Evolutionary conservation across 2,329 filamentous ascomycete genomes (phyloP), one percentile per base, ranked within the genome.

Genomic region (Aspergillus tanneri): DNA sequence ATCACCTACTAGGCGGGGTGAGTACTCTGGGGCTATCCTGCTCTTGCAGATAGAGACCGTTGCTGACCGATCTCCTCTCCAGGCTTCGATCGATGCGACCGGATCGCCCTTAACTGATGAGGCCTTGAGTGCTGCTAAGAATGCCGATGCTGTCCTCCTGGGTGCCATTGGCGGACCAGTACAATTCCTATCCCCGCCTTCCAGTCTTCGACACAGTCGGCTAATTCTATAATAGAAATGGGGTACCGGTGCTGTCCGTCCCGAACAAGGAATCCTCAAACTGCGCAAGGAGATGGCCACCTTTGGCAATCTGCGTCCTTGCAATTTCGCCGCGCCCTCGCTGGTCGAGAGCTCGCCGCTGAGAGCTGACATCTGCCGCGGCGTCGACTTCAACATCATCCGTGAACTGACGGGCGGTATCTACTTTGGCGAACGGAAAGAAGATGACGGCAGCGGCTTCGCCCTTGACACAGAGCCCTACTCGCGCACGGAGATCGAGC

Each of bases 221-320:
- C 50, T 50, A 44, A 52, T 30, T 22, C 39, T 30, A 32, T 16
- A 35, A 34, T 46, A 82, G 78, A 83, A 96, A 89, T 97, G 91
- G 90, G 91, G 91, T 53, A 93, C 90, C 24, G 89, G 88, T 58
- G 74, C 84, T 49, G 86, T 96, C 55, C 88, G 91, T 36, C 92
- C 92, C 1, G 92, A 97, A 71, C 89, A 96, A 74, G 92, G 92
- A 53, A 84, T 97, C 62, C 85, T 97, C 53, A 82, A 78, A 59
- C 87, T 97, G 45, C 90, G 92, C 74, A 96, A 95, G 74, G 88
- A 96, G 73, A 88, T 97, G 80, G 81, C 82, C 65, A 90, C 92
- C 47, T 97, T 95, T 74, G 92, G 91, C 61, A 97, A 97, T 81
- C 84, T 97, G 49, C 86, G 92, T 5, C 92, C 91, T 8, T 97